phyloP scores from a whole-genome alignment of 73 alveolate genomes.

The Symbiodinium pilosum region DNA sequence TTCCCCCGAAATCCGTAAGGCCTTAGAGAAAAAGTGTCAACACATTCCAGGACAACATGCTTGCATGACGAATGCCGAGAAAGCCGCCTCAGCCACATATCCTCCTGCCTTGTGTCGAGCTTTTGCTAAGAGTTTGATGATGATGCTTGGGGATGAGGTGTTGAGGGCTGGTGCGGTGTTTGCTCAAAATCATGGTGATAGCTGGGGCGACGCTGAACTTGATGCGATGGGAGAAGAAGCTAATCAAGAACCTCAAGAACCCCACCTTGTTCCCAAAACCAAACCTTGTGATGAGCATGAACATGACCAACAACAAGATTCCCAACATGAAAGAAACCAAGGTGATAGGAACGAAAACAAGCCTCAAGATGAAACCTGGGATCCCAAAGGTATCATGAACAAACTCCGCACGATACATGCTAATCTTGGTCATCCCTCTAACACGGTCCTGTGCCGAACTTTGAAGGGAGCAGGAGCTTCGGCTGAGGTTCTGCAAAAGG shows the following conservation, averaged over 20 bases:
- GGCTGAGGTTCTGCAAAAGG: not conserved
- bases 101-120: not conserved
- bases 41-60: not conserved
- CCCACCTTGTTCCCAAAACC: not conserved
- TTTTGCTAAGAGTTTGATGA: not conserved
- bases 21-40: not conserved
- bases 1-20: not conserved
- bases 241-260: not conserved
- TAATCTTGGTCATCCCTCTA: constrained; percentile 8
- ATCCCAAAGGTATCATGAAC: not conserved
- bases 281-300: not conserved
- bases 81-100: not conserved
- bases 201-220: too few species aligned
- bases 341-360: too few species aligned
- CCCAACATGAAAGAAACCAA: not conserved
- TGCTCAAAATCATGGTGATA: too few species aligned
- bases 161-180: not conserved
- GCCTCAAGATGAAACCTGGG: too few species aligned
- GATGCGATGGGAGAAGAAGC: too few species aligned
- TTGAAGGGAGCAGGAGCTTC: constrained; percentile 4
- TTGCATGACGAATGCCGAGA: not conserved
- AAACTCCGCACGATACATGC: not conserved
- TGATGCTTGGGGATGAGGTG: too few species aligned
- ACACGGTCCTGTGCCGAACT: not conserved
- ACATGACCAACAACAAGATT: not conserved